Percentiles rank a stretch among this genome's conserved stretches.
These are phyloP conservation scores for Vinca minor DNA, from an alignment of 257 asterid species.

Conservation along the genomic window DNA sequence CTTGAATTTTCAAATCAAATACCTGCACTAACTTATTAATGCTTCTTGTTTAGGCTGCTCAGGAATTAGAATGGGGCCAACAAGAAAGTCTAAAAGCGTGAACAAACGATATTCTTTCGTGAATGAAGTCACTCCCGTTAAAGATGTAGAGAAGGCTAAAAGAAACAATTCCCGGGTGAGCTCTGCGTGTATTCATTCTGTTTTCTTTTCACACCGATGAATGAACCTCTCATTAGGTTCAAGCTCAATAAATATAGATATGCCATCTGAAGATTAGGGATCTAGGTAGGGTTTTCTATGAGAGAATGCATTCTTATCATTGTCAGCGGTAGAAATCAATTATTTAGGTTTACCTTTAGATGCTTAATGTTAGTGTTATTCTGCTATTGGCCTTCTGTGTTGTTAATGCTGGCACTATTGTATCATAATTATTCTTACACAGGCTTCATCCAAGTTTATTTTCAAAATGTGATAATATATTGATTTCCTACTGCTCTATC, in stretches of 20 bases:
- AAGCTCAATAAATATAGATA: background rate
- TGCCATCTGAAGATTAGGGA: background rate
- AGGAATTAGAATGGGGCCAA: conserved; percentile 51
- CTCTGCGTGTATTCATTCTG: conserved; percentile 11
- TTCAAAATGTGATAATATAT: background rate
- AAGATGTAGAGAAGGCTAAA: conserved; percentile 48
- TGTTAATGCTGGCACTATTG: background rate
- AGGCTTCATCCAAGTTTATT: background rate
- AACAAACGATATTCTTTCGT: conserved; percentile 42
- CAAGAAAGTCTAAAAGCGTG: conserved; percentile 54
- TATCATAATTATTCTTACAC: background rate
- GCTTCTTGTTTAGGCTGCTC: conserved; percentile 15
- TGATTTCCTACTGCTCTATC: background rate
- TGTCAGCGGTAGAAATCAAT: background rate
- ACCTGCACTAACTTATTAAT: background rate
- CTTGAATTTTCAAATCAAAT: background rate
- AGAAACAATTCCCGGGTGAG: conserved; percentile 61
- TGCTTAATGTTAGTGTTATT: too few species aligned
- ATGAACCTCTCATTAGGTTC: conserved; percentile 4
- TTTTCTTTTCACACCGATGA: too few species aligned
- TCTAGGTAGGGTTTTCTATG: background rate
- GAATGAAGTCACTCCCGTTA: conserved; percentile 53
- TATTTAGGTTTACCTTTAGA: too few species aligned
- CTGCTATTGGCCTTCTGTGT: background rate
- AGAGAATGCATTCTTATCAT: background rate